Evolutionary conservation across 2,329 filamentous ascomycete genomes (phyloP).

Genomic region (Ascochyta fabae): DNA sequence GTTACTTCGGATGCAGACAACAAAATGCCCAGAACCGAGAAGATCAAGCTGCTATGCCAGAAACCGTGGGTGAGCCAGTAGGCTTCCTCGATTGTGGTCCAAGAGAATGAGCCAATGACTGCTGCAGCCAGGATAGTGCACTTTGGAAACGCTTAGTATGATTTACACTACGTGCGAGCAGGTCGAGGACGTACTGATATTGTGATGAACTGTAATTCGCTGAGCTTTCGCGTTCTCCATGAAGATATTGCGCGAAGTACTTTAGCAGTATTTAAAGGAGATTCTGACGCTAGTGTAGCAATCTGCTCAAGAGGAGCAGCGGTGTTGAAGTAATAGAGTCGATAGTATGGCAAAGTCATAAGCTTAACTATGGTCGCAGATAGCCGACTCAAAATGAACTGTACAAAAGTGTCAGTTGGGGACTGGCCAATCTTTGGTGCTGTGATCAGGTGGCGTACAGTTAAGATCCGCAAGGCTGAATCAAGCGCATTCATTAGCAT

Average conservation of each 20-base stretch:
- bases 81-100: conserved; percentile 19
- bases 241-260: neutral
- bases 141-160: neutral
- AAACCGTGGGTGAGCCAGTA: conserved; percentile 22
- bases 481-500: too few relatives aligned
- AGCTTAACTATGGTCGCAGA: too few relatives aligned
- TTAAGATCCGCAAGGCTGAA: too few relatives aligned
- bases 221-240: conserved; percentile 20
- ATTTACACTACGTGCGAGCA: neutral
- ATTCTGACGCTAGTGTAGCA: conserved; percentile 4
- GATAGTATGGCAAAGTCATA: conserved; percentile 29
- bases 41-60: conserved; percentile 20
- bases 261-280: too few relatives aligned
- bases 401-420: too few relatives aligned
- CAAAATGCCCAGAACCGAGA: conserved; percentile 19
- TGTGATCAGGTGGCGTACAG: too few relatives aligned
- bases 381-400: too few relatives aligned
- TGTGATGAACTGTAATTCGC: conserved; percentile 22
- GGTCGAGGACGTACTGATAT: conserved; percentile 12
- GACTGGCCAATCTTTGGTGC: too few relatives aligned
- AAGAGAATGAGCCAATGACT: conserved; percentile 22
- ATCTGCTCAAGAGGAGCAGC: conserved; percentile 14
- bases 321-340: conserved; percentile 22
- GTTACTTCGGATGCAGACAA: conserved; percentile 16
- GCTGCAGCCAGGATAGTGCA: conserved; percentile 22